Base-by-base conservation (phyloP, 352 stramenopile genomes). In the Globisporangium splendens region DNA sequence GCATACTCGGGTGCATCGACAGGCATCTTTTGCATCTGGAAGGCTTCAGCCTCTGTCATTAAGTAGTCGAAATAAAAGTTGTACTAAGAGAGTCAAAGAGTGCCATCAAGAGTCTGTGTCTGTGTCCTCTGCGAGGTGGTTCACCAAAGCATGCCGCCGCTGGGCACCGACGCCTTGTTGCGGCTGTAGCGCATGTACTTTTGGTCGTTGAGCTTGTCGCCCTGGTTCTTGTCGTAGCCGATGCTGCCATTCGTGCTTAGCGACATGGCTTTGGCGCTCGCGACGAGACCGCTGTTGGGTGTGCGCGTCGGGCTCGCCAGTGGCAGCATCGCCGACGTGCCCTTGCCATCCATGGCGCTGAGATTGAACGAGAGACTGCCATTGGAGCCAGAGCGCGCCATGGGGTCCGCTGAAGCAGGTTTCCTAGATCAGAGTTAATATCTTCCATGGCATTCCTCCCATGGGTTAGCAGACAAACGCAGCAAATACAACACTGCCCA, bases 131-230 rank as follows among this genome's bases (percentile, higher is more conserved):
- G 13, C 24, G 28, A 6, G 3, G 28, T 10, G 17, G 38, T 28
- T 63, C 68, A 83, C 76, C 76, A 83, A 54, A 86, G 79, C 73
- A 82, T 78, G 69, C 73, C 77, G 51, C 76, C 56, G 47, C 59
- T 78, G 20, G 60, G 55, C 18, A 75, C 55, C 8, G 54, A 66
- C 1, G 73, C 59, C 56, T 86, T 86, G 62, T 80, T 72, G 67
- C 68, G 78, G 15, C 55, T 62, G 65, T 82, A 82, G 61, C 70
- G 74, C 77, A 74, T 75, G 62, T 70, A 70, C 70, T 89, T 89
- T 51, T 89, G 72, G 55, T 89, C 76, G 51, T 86, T 86, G 56
- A 86, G 74, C 63, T 86, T 86, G 66, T 86, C 79, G 35, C 76
- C 79, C 59, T 89, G 76, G 24, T 68, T 83, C 66, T 74, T 82